Percentiles rank a stretch among this genome's conserved stretches.
Conservation (phyloP, 495 filamentous ascomycete genomes). For the Hypoxylon intermedium region DNA sequence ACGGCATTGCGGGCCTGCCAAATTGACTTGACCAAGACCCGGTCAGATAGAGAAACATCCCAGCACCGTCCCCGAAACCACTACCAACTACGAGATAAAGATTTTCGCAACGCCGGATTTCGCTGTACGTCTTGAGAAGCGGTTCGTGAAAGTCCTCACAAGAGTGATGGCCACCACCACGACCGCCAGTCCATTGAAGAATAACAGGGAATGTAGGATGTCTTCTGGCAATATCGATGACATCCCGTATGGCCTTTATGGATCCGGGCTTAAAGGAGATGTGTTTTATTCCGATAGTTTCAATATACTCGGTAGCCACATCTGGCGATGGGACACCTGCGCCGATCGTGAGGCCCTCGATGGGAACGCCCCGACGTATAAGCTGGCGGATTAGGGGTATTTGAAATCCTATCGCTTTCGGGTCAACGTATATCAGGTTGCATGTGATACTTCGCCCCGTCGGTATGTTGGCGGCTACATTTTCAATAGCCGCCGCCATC, state of each 20-base stretch:
- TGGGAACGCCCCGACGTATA: conserved; percentile 84
- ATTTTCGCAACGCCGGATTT: conserved; percentile 81
- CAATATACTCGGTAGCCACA: conserved; percentile 91
- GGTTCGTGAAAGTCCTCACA: conserved; percentile 96
- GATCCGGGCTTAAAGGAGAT: conserved; percentile 96
- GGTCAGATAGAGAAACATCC: conserved; percentile 92
- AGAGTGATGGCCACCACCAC: conserved; percentile 93
- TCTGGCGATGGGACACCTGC: conserved; percentile 94
- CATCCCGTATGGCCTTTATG: conserved; percentile 85
- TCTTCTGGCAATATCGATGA: conserved; percentile 91
- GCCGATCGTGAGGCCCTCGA: conserved; percentile 93
- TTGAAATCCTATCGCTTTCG: conserved; percentile 96
- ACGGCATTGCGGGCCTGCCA: conserved; percentile 92
- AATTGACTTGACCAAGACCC: conserved; percentile 86
- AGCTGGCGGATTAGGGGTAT: conserved; percentile 88
- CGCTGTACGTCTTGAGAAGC: conserved; percentile 84
- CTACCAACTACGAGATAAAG: conserved; percentile 88
- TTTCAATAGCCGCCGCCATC: conserved; percentile 92
- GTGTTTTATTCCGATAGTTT: conserved; percentile 91
- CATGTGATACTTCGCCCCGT: conserved; percentile 91
- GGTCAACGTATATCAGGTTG: conserved; percentile 97
- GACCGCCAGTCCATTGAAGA: conserved; percentile 92
- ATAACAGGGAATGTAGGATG: conserved; percentile 90
- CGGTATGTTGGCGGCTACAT: conserved; percentile 79
- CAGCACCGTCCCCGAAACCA: conserved; percentile 88